A percentile compares a stretch with the other conserved stretches of the same genome.
Conservation (phyloP, 306 rosid species). For the Quercus wislizeni region DNA sequence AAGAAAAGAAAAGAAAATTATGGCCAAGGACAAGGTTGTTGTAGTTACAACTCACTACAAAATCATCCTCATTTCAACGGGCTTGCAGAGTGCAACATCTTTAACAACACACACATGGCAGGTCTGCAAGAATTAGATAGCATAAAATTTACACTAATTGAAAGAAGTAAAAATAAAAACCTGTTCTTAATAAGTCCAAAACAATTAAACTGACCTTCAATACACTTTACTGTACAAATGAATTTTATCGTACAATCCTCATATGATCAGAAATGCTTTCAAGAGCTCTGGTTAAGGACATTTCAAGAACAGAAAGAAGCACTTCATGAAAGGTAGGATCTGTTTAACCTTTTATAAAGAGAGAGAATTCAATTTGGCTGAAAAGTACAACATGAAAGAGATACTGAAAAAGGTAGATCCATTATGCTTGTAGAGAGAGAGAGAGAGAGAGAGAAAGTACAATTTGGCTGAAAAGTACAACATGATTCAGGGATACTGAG, state of each 20-base stretch:
- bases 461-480: conserved; percentile 12
- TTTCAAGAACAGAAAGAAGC: neutral
- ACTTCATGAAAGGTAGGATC: neutral
- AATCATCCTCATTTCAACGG: no score
- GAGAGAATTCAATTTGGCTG: neutral
- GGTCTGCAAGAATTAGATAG: no score
- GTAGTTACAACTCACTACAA: no score
- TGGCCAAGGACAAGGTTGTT: no score
- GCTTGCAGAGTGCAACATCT: no score
- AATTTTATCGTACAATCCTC: neutral
- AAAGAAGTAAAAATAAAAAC: no score
- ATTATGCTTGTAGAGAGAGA: neutral
- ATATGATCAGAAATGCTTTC: neutral
- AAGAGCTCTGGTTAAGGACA: neutral
- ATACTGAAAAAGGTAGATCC: neutral
- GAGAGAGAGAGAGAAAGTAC: no score
- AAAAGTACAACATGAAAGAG: conserved; percentile 15
- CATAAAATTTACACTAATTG: no score
- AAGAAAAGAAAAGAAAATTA: no score
- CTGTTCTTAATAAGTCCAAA: neutral
- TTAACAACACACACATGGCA: no score
- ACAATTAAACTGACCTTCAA: neutral
- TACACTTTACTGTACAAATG: neutral
- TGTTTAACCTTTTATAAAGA: neutral
- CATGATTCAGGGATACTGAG: conserved; percentile 4